A percentile compares a stretch with the other conserved stretches of the same genome.
Conservation (phyloP, 2,329 filamentous ascomycete genomes). For the Plectosphaerella cucumerina region DNA sequence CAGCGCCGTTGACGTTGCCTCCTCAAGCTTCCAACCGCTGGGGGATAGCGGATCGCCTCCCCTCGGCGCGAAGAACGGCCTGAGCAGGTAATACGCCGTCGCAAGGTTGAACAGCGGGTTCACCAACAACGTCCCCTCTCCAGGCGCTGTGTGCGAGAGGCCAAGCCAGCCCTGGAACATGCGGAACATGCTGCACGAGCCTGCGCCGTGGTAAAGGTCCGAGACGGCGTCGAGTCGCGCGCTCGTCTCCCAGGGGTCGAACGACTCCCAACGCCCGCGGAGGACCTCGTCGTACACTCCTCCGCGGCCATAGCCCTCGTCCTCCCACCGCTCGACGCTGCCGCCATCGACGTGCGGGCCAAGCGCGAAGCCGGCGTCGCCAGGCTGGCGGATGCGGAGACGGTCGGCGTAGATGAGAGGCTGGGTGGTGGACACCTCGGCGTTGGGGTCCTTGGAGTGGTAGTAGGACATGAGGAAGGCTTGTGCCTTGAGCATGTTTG, state of each 20-base stretch:
- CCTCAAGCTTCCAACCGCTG: slow-evolving; percentile 47
- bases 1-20: slow-evolving; percentile 49
- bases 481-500: slow-evolving; percentile 59
- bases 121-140: slow-evolving; percentile 76
- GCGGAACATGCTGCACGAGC: slow-evolving; percentile 79
- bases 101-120: slow-evolving; percentile 73
- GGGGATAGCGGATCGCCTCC: slow-evolving; percentile 30
- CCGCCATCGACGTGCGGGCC: slow-evolving; percentile 73
- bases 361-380: slow-evolving; percentile 65
- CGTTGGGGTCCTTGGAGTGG: slow-evolving; percentile 45
- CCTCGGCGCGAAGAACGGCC: slow-evolving; percentile 72
- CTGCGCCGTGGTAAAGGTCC: slow-evolving; percentile 76
- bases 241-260: slow-evolving; percentile 77
- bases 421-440: slow-evolving; percentile 44
- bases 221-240: slow-evolving; percentile 63
- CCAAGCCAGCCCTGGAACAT: slow-evolving; percentile 71
- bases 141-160: slow-evolving; percentile 68
- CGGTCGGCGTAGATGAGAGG: slow-evolving; percentile 68
- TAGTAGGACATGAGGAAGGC: slow-evolving; percentile 60
- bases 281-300: slow-evolving; percentile 72
- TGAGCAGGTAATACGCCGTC: slow-evolving; percentile 74
- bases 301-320: slow-evolving; percentile 59
- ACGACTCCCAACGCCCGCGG: slow-evolving; percentile 71
- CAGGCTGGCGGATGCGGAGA: slow-evolving; percentile 66
- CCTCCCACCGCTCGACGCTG: slow-evolving; percentile 72